phyloP scores from a whole-genome alignment of 108 stramenopile species.

The Nannochloropsis gaditana region DNA sequence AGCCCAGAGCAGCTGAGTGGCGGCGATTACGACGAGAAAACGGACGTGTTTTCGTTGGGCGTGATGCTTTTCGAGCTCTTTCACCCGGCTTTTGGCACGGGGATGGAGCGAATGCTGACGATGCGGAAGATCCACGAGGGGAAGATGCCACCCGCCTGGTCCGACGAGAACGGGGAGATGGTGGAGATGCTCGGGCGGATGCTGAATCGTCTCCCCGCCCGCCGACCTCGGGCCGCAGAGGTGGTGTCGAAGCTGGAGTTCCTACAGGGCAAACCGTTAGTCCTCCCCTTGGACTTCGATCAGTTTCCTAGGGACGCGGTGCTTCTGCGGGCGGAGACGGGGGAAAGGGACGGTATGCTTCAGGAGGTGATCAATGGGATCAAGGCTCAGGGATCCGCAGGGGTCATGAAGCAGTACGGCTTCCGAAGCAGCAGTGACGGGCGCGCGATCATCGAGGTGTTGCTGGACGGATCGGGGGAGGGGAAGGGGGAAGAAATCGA shows the following conservation, averaged over 20 bases:
- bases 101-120: conserved; percentile 64
- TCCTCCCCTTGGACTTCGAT: conserved; percentile 1
- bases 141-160: neutral
- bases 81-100: conserved; percentile 68
- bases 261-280: neutral
- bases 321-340: conserved; percentile 35
- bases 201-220: conserved; percentile 12
- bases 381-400: neutral
- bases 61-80: conserved; percentile 86
- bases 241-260: conserved; percentile 28
- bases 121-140: conserved; percentile 29
- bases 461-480: conserved; percentile 25
- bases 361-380: conserved; percentile 33
- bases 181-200: conserved; percentile 6
- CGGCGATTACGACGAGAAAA: conserved; percentile 69
- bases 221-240: conserved; percentile 30
- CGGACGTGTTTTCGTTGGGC: conserved; percentile 86
- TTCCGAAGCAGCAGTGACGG: conserved; percentile 27
- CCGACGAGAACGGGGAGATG: neutral
- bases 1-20: conserved; percentile 76
- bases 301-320: conserved; percentile 22
- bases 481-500: neutral
- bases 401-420: conserved; percentile 39
- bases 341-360: conserved; percentile 34
- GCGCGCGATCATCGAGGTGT: conserved; percentile 33